A percentile compares a stretch with the other conserved stretches of the same genome.
Conservation (phyloP, 2,329 filamentous ascomycete genomes). For the Aureobasidium leucospermi region DNA sequence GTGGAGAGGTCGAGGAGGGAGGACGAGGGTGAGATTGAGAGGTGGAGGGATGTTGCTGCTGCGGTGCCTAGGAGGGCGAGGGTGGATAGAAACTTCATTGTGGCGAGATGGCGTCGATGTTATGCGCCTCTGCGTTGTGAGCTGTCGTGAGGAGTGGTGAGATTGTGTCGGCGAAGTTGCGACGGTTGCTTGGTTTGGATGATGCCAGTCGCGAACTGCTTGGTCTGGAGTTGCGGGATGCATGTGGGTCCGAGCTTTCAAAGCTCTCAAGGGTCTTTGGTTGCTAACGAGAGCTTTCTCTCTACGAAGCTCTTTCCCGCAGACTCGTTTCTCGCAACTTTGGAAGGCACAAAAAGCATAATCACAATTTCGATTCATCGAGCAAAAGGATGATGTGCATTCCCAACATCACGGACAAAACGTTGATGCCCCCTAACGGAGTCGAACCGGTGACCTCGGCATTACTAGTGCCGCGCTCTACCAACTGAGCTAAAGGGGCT, state of each 20-base stretch:
- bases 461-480: constrained; percentile 11
- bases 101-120: neutral
- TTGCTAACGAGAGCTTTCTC: too few species aligned
- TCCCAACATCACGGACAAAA: neutral
- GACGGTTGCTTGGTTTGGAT: neutral
- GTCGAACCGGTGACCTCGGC: constrained; percentile 9
- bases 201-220: neutral
- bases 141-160: neutral
- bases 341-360: neutral
- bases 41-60: constrained; percentile 38
- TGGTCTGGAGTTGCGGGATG: neutral
- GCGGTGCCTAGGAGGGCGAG: neutral
- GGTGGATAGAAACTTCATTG: neutral
- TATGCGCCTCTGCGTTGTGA: neutral
- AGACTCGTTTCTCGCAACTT: neutral
- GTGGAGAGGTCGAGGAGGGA: constrained; percentile 38
- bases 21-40: constrained; percentile 43
- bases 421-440: neutral
- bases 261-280: neutral
- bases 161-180: neutral
- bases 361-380: neutral
- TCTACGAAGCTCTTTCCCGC: neutral
- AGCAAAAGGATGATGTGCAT: too few species aligned
- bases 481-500: constrained; percentile 10
- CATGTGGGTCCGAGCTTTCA: neutral